Conservation (phyloP, 1,139 yeast genomes). For the Hyphopichia wangnamkhiaoensis region DNA sequence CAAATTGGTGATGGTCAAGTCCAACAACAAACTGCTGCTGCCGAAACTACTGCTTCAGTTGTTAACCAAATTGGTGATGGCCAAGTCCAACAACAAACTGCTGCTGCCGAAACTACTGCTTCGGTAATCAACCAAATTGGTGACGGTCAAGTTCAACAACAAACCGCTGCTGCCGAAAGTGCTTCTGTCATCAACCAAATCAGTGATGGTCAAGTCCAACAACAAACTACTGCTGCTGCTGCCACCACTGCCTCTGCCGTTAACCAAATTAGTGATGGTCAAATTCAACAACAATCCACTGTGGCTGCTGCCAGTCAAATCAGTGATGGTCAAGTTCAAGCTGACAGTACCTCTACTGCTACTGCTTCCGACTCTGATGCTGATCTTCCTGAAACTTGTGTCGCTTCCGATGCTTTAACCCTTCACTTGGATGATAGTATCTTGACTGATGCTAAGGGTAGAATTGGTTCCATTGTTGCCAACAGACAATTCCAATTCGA, state of each 20-base stretch:
- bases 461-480: constrained; percentile 46
- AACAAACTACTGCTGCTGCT: constrained; percentile 19
- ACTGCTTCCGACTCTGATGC: constrained; percentile 6
- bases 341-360: background rate
- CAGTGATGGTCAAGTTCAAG: constrained; percentile 35
- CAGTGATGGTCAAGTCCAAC: constrained; percentile 38
- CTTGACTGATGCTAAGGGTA: constrained; percentile 33
- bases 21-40: constrained; percentile 33
- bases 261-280: constrained; percentile 36
- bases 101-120: constrained; percentile 17
- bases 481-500: constrained; percentile 50
- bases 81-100: constrained; percentile 31
- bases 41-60: constrained; percentile 22
- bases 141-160: constrained; percentile 33
- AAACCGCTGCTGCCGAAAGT: constrained; percentile 20
- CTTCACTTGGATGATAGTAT: constrained; percentile 28
- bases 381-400: constrained; percentile 23
- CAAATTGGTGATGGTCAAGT: constrained; percentile 46
- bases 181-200: constrained; percentile 35
- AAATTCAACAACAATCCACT: constrained; percentile 29
- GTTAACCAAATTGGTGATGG: constrained; percentile 32
- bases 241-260: constrained; percentile 30
- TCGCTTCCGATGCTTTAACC: constrained; percentile 27
- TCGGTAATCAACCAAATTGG: constrained; percentile 28
- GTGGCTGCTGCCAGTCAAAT: constrained; percentile 34